Percentiles rank a stretch among this genome's conserved stretches.
These are phyloP conservation scores for Stachybotrys elegans DNA, from an alignment of 2,329 filamentous ascomycete species.

Conservation along the genomic window DNA sequence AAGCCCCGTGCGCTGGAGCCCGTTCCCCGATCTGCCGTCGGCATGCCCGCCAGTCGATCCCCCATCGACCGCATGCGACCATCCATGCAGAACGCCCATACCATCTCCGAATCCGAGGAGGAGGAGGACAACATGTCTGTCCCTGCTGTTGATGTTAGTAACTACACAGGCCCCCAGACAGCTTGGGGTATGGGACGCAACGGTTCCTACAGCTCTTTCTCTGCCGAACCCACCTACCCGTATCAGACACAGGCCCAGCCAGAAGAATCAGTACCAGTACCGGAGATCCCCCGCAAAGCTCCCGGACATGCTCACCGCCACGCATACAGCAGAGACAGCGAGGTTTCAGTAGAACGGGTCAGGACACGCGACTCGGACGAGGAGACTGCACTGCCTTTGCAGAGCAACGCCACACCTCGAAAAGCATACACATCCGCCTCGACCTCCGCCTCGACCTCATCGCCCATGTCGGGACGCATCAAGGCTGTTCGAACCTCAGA, in stretches of 20 bases:
- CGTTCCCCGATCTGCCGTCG: slow-evolving; percentile 15
- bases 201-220: no score
- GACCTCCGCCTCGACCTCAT: slow-evolving; percentile 42
- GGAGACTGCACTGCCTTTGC: slow-evolving; percentile 17
- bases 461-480: slow-evolving; percentile 29
- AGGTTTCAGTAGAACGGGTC: slow-evolving; percentile 33
- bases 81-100: slow-evolving; percentile 20
- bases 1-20: slow-evolving; percentile 16
- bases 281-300: slow-evolving; percentile 27
- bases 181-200: no score
- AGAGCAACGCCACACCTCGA: slow-evolving; percentile 21
- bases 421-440: slow-evolving; percentile 45
- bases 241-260: no score
- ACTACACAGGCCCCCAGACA: no score
- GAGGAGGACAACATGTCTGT: slow-evolving; percentile 10
- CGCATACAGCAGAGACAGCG: slow-evolving; percentile 21
- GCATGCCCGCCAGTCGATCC: slow-evolving; percentile 21
- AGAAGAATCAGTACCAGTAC: no score
- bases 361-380: slow-evolving; percentile 26
- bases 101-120: slow-evolving; percentile 42
- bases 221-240: no score
- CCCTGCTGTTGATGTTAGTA: background rate
- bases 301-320: slow-evolving; percentile 17
- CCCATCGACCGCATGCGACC: slow-evolving; percentile 25
- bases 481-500: slow-evolving; percentile 54